Evolutionary conservation across 1,284 basidiomycete species (phyloP), one percentile per base, ranked within the genome.

Genomic region (Trichosporon sp.): DNA sequence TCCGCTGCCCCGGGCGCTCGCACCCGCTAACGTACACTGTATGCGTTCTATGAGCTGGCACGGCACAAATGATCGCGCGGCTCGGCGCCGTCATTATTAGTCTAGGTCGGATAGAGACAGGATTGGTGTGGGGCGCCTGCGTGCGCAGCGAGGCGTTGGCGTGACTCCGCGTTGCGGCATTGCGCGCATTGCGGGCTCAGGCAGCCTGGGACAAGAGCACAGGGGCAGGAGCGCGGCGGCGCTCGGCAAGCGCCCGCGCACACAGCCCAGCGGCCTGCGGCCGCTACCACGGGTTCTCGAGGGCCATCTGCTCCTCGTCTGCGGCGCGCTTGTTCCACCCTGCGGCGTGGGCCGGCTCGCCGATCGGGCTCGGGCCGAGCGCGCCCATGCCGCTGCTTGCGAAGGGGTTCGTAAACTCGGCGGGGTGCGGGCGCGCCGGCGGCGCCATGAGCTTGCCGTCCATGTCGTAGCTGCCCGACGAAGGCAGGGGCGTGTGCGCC

Each of bases 391-490:
- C 35, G 9, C 23, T 21, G 25, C 32, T 31, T 27, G 68, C 68
- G 42, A 70, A 69, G 42, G 68, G 66, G 31, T 72, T 69, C 4
- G 71, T 65, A 23, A 80, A 70, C 62, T 78, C 79, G 7, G 77
- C 67, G 5, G 81, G 81, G 70, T 82, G 81, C 0, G 81, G 80
- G 65, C 80, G 69, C 12, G 81, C 81, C 6, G 81, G 81, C 6
- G 81, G 81, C 18, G 81, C 81, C 4, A 70, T 68, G 12, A 73
- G 70, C 35, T 68, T 32, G 0, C 73, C 71, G 31, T 56, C 42
- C 18, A 64, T 27, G 64, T 31, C 60, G n/a, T 65, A 73, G 23
- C 70, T 70, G 9, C 68, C 70, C 0, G 68, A 56, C 1, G 64
- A 31, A 11, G 58, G 32, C 21, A 47, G 27, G 1, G 75, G 56